Evolutionary conservation across 2,329 filamentous ascomycete genomes (phyloP), one percentile per base, ranked within the genome.

Genomic region (Sporothrix humicola): DNA sequence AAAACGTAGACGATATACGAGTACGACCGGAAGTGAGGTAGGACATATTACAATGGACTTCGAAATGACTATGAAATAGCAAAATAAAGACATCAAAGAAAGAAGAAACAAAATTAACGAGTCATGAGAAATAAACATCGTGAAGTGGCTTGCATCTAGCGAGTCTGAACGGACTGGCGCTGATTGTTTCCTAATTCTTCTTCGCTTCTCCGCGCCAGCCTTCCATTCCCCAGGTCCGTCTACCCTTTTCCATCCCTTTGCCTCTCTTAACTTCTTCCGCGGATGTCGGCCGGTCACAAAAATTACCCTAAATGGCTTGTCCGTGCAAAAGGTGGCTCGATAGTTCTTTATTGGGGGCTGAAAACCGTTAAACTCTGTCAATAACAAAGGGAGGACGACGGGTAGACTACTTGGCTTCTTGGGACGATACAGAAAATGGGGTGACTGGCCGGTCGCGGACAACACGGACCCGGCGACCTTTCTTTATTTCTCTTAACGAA

Each of bases 151-250:
- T 20, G 6, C 17, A n/a, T 3, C 37, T 17, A 17, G 58, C 58
- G 26, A 6, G 61, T n/a, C 61, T 48, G n/a, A 15, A 46, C 61
- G 23, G 42, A 10, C 61, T 46, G 44, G 61, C 42, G 61, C 61
- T 42, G n/a, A 66, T 48, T 66, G 42, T 48, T 66, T 66, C 61
- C 61, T 46, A 66, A 66, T 66, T 23, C 61, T 66, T 66, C 42
- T 17, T 66, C 61, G 61, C 61, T n/a, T 20, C 42, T 10, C 5
- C 31, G 31, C 31, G 23, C 31, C 31, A 37, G 10, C 42, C 42
- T 17, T 17, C 31, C 31, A 3, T 20, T 20, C 31, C 58, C 58
- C 31, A 7, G 23, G 56, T 58, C 56, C 20, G 31, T 15, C 58
- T 63, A 31, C 56, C 56, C 23, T 58, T 58, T 58, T 54, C n/a